Evolutionary conservation across 306 rosid genomes (phyloP), one percentile per base, ranked within the genome.

Genomic region (Fragaria ananassa): DNA sequence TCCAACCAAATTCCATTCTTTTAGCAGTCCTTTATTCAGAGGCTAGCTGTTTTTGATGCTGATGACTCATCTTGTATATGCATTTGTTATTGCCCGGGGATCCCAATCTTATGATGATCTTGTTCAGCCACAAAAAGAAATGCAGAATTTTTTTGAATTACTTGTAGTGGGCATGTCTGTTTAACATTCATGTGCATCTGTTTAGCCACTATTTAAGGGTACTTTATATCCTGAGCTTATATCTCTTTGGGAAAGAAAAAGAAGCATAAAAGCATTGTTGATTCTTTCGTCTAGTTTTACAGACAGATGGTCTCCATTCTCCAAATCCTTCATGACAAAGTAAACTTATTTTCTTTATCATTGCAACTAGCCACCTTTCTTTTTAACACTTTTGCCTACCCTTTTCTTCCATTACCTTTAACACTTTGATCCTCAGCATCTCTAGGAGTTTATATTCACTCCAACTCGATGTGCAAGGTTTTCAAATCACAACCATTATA

Each of bases 321-420:
- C 71, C 83, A 37, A 39, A 63, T 84, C 81, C 96, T 90, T 88
- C 66, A 72, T 85, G 79, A 77, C 91, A 88, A 92, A 90, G 97
- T 47, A 88, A 87, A 81, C 83, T 67, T 84, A 84, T 86, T 83
- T 74, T 70, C 74, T 72, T 85, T 78, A 51, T 78, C 87, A 72
- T 74, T 46, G 71, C 86, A 72, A 75, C 75, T 74, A 39, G 79
- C 72, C 44, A 37, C 80, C 71, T 74, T 78, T 79, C 72, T 58
- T 81, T 83, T 87, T 80, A 56, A 63, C 51, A 64, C 73, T 75
- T 23, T 27, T 58, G 68, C 49, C 47, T 27, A 8, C 37, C 81
- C 56, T 83, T 80, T 56, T 70, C 53, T 81, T 76, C 80, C 54
- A 51, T 72, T 74, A 57, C 74, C 89, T 83, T 50, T 76, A 10